Evolutionary conservation across 2,329 filamentous ascomycete species (phyloP).

Genomic region (Xylaria polymorpha): DNA sequence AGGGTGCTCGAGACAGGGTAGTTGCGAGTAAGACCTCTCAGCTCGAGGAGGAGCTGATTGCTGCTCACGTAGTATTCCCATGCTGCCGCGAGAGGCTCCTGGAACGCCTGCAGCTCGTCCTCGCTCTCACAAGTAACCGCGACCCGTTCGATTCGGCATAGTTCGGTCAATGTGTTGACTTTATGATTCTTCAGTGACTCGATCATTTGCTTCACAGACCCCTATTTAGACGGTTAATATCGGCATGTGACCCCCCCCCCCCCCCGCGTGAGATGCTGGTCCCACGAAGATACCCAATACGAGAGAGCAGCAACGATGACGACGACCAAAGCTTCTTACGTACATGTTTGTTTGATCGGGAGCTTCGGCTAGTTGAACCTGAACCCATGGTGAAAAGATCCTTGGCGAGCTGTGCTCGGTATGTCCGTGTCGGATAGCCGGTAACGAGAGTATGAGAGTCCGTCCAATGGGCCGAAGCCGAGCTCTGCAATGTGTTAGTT

Average conservation of each 20-base stretch:
- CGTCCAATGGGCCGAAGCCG: slow-evolving; percentile 15
- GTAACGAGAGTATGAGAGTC: background rate
- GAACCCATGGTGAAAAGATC: slow-evolving; percentile 21
- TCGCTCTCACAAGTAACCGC: slow-evolving; percentile 68
- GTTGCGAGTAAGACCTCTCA: slow-evolving; percentile 73
- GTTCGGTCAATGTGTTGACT: slow-evolving; percentile 78
- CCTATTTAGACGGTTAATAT: slow-evolving; percentile 40
- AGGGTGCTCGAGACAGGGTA: slow-evolving; percentile 76
- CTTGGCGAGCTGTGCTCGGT: background rate
- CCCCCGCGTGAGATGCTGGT: background rate
- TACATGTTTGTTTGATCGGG: slow-evolving; percentile 28
- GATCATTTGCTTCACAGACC: slow-evolving; percentile 64
- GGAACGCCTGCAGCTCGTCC: slow-evolving; percentile 68
- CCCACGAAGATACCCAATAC: background rate
- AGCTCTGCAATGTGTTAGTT: slow-evolving; percentile 21
- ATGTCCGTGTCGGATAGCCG: slow-evolving; percentile 5
- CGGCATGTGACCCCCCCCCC: background rate
- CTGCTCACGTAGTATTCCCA: slow-evolving; percentile 79
- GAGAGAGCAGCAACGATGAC: background rate
- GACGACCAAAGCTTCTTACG: slow-evolving; percentile 5
- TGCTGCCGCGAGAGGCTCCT: slow-evolving; percentile 74
- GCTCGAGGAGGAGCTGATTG: slow-evolving; percentile 75
- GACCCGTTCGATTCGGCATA: slow-evolving; percentile 76
- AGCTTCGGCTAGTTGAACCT: slow-evolving; percentile 32
- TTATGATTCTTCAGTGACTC: slow-evolving; percentile 72